Evolutionary conservation across 164 flowering plant genomes (phyloP).

Genomic region (Aristolochia contorta): DNA sequence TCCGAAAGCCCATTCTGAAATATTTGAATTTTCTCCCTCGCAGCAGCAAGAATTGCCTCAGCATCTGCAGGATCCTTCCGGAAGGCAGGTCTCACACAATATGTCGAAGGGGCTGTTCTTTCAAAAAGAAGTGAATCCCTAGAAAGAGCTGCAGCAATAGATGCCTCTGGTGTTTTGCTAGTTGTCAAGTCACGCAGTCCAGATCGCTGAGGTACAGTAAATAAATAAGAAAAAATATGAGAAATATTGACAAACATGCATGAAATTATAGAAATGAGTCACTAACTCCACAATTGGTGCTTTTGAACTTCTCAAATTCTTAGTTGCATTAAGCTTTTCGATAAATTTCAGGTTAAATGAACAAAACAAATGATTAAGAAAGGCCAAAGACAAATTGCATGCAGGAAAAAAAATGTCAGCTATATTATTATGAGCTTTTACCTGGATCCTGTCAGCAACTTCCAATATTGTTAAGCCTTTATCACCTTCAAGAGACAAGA

Average conservation of each 20-base stretch:
- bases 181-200: conserved; percentile 92
- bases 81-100: conserved; percentile 65
- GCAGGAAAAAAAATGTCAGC: neutral
- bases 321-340: no score
- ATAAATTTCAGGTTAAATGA: no score
- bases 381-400: conserved; percentile 3
- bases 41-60: conserved; percentile 59
- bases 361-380: conserved; percentile 4
- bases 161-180: conserved; percentile 96
- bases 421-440: conserved; percentile 13
- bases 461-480: conserved; percentile 71
- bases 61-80: conserved; percentile 79
- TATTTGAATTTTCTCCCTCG: conserved; percentile 58
- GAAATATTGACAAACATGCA: no score
- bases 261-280: no score
- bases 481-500: conserved; percentile 80
- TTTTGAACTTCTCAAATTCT: no score
- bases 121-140: conserved; percentile 83
- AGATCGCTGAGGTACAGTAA: conserved; percentile 45
- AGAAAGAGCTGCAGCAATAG: conserved; percentile 88
- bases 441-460: conserved; percentile 90
- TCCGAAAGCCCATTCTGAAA: conserved; percentile 50
- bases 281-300: no score
- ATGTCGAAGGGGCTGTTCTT: conserved; percentile 90
- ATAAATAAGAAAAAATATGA: neutral